phyloP scores from a whole-genome alignment of 1,139 yeast genomes.

The Geotrichum australiense region DNA sequence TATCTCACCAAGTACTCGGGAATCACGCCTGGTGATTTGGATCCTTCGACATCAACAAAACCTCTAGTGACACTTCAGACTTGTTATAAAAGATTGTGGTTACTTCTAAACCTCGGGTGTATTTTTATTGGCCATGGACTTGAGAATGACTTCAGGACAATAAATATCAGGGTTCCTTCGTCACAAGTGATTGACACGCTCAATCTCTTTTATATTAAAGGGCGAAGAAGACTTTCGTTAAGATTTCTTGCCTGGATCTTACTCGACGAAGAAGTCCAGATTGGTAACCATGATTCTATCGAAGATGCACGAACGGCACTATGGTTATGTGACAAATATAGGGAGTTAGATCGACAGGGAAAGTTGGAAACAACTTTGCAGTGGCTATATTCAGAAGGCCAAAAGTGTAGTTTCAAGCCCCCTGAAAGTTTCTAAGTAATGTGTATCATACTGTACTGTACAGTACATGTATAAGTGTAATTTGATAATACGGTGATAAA shows the following conservation, averaged over 20 bases:
- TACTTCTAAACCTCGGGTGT: slow-evolving; percentile 79
- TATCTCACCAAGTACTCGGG: slow-evolving; percentile 90
- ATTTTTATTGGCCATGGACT: slow-evolving; percentile 94
- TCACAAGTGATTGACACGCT: slow-evolving; percentile 86
- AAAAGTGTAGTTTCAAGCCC: slow-evolving; percentile 50
- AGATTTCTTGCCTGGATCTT: slow-evolving; percentile 81
- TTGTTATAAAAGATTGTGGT: slow-evolving; percentile 84
- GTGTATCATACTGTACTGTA: too few species aligned
- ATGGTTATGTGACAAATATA: slow-evolving; percentile 63
- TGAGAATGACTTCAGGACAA: slow-evolving; percentile 84
- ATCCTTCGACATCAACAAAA: slow-evolving; percentile 58
- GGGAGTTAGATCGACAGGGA: slow-evolving; percentile 52
- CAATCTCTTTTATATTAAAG: slow-evolving; percentile 63
- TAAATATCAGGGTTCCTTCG: slow-evolving; percentile 76
- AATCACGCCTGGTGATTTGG: slow-evolving; percentile 84
- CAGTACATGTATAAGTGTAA: too few species aligned
- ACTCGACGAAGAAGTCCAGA: slow-evolving; percentile 70
- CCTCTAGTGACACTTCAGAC: slow-evolving; percentile 75
- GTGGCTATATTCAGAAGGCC: slow-evolving; percentile 71
- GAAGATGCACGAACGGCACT: slow-evolving; percentile 93
- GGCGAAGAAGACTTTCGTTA: slow-evolving; percentile 72
- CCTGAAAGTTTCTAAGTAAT: slow-evolving; percentile 41
- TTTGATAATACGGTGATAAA: too few species aligned
- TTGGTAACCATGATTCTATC: slow-evolving; percentile 91
- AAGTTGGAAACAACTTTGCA: slow-evolving; percentile 56